These are phyloP conservation scores for Candida silvicultrix DNA, from an alignment of 805 yeast species.

Conservation along the genomic window DNA sequence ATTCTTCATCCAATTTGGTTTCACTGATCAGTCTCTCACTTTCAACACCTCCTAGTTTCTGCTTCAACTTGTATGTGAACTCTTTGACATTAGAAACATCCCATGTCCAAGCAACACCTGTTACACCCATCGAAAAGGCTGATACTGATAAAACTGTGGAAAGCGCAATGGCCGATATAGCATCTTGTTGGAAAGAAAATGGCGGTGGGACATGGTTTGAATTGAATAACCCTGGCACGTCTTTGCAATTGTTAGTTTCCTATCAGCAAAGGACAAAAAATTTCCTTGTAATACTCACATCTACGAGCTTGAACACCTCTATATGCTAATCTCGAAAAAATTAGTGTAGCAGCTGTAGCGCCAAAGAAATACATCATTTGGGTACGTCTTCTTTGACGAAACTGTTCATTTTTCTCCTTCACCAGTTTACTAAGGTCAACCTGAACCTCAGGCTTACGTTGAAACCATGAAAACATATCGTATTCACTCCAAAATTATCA, in stretches of 20 bases:
- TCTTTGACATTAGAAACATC: constrained; percentile 67
- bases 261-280: constrained; percentile 4
- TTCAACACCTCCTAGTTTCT: constrained; percentile 61
- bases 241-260: constrained; percentile 13
- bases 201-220: constrained; percentile 83
- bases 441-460: background rate
- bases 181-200: constrained; percentile 77
- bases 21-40: constrained; percentile 39
- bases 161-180: constrained; percentile 76
- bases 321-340: constrained; percentile 69
- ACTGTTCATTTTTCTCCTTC: constrained; percentile 8
- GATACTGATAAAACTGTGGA: constrained; percentile 74
- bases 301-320: constrained; percentile 68
- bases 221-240: constrained; percentile 69
- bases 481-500: too few species aligned
- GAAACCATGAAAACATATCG: background rate
- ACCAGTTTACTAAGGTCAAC: constrained; percentile 11
- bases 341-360: constrained; percentile 64
- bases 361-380: constrained; percentile 72
- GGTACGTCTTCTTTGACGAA: constrained; percentile 45
- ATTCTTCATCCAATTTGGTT: constrained; percentile 53
- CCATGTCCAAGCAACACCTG: constrained; percentile 75
- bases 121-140: constrained; percentile 62
- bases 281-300: constrained; percentile 28
- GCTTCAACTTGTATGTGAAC: constrained; percentile 64